A percentile compares a stretch with the other conserved stretches of the same genome.
Evolutionary conservation across 208 protist genomes (phyloP).

Genomic region (Crithidia acanthocephali): DNA sequence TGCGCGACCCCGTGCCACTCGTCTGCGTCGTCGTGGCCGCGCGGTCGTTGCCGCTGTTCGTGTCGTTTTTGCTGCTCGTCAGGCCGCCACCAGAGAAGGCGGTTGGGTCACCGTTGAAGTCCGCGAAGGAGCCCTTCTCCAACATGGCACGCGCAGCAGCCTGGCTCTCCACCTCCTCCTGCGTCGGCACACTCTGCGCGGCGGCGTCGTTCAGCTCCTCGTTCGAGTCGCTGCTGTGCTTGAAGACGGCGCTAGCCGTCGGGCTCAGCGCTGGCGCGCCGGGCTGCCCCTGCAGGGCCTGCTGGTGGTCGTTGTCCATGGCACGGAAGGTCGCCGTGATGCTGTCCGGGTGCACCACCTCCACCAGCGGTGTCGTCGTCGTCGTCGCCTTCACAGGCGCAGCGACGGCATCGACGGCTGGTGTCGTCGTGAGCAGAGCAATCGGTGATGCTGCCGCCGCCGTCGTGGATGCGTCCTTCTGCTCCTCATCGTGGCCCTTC

Average conservation of each 20-base stretch:
- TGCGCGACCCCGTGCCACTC: constrained; percentile 3
- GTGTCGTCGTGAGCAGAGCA: no score
- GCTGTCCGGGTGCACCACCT: constrained; percentile 7
- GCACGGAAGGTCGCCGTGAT: constrained; percentile 19
- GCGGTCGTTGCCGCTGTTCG: constrained; percentile 4
- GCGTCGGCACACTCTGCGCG: not conserved
- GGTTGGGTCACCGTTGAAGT: constrained; percentile 5
- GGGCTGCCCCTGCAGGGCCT: constrained; percentile 10
- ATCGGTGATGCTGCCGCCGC: no score
- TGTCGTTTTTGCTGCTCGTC: constrained; percentile 31
- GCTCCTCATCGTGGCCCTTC: no score
- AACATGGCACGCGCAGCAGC: not conserved
- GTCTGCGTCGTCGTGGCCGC: constrained; percentile 11
- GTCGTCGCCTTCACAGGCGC: not conserved
- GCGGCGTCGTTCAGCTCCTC: constrained; percentile 1
- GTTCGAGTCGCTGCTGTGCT: not conserved
- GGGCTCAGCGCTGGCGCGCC: constrained; percentile 7
- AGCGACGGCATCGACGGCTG: not conserved
- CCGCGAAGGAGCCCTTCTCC: not conserved
- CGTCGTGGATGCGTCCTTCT: no score
- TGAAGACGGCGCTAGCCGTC: not conserved
- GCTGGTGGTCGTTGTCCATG: constrained; percentile 10
- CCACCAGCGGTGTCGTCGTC: not conserved
- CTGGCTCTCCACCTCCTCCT: constrained; percentile 4
- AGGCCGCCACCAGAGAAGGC: constrained; percentile 4